Evolutionary conservation across 768 basidiomycete genomes (phyloP).

Genomic region (Agaricus sinodeliciosus): DNA sequence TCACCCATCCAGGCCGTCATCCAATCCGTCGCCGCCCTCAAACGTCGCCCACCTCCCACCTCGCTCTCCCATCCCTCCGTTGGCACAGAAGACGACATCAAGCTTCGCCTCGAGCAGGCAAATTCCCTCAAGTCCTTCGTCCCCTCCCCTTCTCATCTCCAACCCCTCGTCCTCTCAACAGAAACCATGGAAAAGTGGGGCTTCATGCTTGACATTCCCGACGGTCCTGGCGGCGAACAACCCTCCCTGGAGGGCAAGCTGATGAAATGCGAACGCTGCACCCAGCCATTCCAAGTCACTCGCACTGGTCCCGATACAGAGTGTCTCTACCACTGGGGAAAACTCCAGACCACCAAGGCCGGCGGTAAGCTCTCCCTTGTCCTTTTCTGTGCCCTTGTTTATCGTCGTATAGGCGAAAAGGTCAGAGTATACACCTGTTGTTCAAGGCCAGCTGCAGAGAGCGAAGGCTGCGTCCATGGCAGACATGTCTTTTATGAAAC

Average conservation of each 20-base stretch:
- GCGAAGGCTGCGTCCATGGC: conserved; percentile 68
- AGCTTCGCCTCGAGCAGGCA: conserved; percentile 39
- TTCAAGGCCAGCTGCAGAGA: conserved; percentile 47
- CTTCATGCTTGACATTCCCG: conserved; percentile 65
- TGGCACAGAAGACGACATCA: conserved; percentile 65
- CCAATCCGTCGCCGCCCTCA: conserved; percentile 42
- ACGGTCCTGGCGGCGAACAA: conserved; percentile 53
- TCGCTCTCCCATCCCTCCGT: conserved; percentile 62
- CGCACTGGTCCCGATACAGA: conserved; percentile 46
- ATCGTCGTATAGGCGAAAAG: conserved; percentile 51
- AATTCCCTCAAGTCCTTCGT: conserved; percentile 10
- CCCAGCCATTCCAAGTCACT: conserved; percentile 60
- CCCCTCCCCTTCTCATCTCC: conserved; percentile 29
- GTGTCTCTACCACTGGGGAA: conserved; percentile 85
- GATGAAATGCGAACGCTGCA: conserved; percentile 76
- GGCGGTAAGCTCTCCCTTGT: conserved; percentile 46
- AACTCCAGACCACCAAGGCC: conserved; percentile 48
- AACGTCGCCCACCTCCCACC: conserved; percentile 48
- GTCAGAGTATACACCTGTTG: conserved; percentile 76
- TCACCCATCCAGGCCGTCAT: conserved; percentile 38
- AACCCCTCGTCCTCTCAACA: conserved; percentile 51
- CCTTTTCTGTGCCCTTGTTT: conserved; percentile 3
- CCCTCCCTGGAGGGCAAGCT: conserved; percentile 59
- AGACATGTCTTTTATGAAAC: conserved; percentile 90
- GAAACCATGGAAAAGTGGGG: conserved; percentile 60